A percentile compares a stretch with the other conserved stretches of the same genome.
phyloP scores from a whole-genome alignment of 2,329 filamentous ascomycete species.

The Rasamsonia emersonii region DNA sequence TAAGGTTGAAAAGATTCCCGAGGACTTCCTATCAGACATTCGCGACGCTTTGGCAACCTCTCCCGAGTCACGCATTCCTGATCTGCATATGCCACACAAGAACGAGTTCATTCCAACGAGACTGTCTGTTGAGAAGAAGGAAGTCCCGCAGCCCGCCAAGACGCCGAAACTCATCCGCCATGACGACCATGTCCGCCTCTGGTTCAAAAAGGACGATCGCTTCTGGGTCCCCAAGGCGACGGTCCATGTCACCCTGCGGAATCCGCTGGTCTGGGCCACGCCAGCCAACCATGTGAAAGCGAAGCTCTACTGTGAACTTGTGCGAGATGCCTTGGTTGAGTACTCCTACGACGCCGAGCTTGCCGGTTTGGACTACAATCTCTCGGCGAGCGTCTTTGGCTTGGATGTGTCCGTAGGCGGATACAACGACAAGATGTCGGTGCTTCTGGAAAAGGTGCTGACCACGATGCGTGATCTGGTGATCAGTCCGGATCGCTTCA shows the following conservation, averaged over 20 bases:
- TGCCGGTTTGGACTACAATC: slow-evolving; percentile 74
- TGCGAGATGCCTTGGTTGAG: slow-evolving; percentile 80
- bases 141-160: slow-evolving; percentile 64
- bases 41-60: slow-evolving; percentile 53
- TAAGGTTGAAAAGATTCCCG: slow-evolving; percentile 68
- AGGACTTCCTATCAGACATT: slow-evolving; percentile 65
- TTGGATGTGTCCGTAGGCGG: slow-evolving; percentile 72
- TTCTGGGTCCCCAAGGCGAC: slow-evolving; percentile 98
- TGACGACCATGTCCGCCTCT: slow-evolving; percentile 69
- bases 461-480: slow-evolving; percentile 75
- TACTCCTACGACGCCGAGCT: slow-evolving; percentile 96
- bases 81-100: slow-evolving; percentile 78
- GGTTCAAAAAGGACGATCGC: slow-evolving; percentile 97
- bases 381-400: slow-evolving; percentile 64
- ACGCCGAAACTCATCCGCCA: slow-evolving; percentile 77
- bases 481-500: slow-evolving; percentile 78
- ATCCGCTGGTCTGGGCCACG: slow-evolving; percentile 68
- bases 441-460: slow-evolving; percentile 82
- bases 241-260: slow-evolving; percentile 70
- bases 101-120: slow-evolving; percentile 95
- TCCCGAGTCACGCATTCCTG: slow-evolving; percentile 52
- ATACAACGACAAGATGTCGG: slow-evolving; percentile 93
- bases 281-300: slow-evolving; percentile 71
- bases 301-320: slow-evolving; percentile 72
- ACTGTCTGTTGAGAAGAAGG: slow-evolving; percentile 89